phyloP scores from a whole-genome alignment of 345 rosid species.

The Capsella bursapastoris region DNA sequence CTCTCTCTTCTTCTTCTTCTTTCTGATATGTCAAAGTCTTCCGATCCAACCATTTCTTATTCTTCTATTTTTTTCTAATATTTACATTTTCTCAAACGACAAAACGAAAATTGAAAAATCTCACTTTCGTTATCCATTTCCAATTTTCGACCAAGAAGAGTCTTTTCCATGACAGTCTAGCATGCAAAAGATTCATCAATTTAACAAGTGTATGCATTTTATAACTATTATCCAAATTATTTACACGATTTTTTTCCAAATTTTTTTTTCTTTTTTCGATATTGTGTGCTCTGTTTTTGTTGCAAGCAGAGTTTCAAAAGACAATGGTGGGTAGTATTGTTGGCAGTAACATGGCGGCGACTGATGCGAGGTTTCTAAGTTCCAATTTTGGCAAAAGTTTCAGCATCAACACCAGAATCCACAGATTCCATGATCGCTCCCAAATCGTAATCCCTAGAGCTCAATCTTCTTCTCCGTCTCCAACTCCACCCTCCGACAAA shows the following conservation, averaged over 20 bases:
- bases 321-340: constrained; percentile 37
- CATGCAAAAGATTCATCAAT: constrained; percentile 33
- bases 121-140: constrained; percentile 46
- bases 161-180: constrained; percentile 38
- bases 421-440: constrained; percentile 36
- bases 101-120: neutral
- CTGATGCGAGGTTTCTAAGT: constrained; percentile 43
- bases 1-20: neutral
- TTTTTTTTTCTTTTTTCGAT: neutral
- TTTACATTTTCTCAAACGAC: neutral
- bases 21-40: constrained; percentile 30
- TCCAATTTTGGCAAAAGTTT: constrained; percentile 44
- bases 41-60: constrained; percentile 43
- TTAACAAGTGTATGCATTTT: constrained; percentile 18
- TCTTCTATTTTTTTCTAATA: neutral
- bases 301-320: constrained; percentile 24
- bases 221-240: constrained; percentile 23
- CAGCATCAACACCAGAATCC: constrained; percentile 41
- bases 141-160: constrained; percentile 39
- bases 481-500: constrained; percentile 38
- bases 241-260: neutral
- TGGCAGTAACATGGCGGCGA: constrained; percentile 45
- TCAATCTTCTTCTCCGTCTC: constrained; percentile 44
- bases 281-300: constrained; percentile 35
- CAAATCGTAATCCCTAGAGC: constrained; percentile 48